Evolutionary conservation across 2,329 filamentous ascomycete genomes (phyloP).

Genomic region (Hymenoscyphus occultus): DNA sequence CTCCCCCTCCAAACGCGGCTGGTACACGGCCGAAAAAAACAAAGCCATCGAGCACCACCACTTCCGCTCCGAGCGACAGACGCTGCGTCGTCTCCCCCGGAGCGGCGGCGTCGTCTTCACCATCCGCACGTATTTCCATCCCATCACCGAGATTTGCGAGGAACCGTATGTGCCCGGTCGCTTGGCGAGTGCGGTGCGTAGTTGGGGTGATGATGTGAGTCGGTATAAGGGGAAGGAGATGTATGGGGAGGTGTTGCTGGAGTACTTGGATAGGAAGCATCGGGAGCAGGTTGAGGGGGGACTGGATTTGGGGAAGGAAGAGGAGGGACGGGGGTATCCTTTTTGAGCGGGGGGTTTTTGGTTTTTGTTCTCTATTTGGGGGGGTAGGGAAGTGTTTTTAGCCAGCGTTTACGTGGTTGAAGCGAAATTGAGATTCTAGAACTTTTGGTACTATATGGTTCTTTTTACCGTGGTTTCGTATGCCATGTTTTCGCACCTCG

Average conservation of each 20-base stretch:
- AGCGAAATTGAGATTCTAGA: too few relatives aligned
- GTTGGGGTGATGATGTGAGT: constrained; percentile 76
- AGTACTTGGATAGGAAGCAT: constrained; percentile 74
- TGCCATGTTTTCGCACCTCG: too few relatives aligned
- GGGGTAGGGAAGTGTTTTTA: neutral
- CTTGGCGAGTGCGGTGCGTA: constrained; percentile 73
- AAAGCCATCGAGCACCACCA: constrained; percentile 69
- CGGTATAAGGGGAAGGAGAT: constrained; percentile 75
- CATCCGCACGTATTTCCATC: constrained; percentile 63
- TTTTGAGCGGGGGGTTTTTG: too few relatives aligned
- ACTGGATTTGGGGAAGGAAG: constrained; percentile 59
- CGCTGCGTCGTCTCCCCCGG: constrained; percentile 55
- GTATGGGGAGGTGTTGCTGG: constrained; percentile 70
- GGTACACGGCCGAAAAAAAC: constrained; percentile 74
- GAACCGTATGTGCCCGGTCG: constrained; percentile 74
- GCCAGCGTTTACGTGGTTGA: too few relatives aligned
- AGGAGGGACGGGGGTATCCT: constrained; percentile 56
- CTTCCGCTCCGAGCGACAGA: constrained; percentile 69
- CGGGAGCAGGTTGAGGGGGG: constrained; percentile 68
- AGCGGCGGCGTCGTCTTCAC: constrained; percentile 57
- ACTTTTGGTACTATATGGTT: too few relatives aligned
- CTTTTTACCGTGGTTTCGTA: too few relatives aligned
- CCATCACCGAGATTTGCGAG: constrained; percentile 51
- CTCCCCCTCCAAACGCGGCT: constrained; percentile 52
- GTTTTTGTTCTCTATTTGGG: too few relatives aligned